Percentiles rank a stretch among this genome's conserved stretches.
Conservation (phyloP, 768 basidiomycete genomes). For the Leucocoprinus sp. region DNA sequence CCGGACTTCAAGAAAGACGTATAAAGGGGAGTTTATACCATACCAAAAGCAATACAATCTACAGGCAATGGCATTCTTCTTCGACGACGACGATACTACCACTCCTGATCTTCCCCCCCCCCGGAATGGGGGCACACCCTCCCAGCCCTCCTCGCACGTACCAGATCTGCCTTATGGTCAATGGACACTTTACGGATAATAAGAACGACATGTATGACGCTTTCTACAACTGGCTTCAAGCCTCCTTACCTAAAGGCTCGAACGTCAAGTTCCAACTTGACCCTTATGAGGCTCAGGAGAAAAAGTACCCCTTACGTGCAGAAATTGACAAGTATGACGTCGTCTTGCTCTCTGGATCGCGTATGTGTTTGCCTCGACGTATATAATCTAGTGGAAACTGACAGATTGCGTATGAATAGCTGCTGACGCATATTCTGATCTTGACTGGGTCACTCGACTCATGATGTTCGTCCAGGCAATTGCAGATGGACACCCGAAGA, state of each 20-base stretch:
- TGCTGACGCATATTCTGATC: background rate
- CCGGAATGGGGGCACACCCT: too few species aligned
- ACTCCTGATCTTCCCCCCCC: too few species aligned
- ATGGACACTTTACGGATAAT: too few species aligned
- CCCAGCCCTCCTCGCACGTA: too few species aligned
- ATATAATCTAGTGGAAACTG: constrained; percentile 53
- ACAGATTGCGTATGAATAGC: constrained; percentile 35
- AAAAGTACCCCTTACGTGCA: constrained; percentile 34
- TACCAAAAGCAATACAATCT: too few species aligned
- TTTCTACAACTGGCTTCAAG: background rate
- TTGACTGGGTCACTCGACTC: background rate
- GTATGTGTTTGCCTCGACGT: constrained; percentile 55
- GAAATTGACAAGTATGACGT: constrained; percentile 51
- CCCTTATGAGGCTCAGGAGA: background rate
- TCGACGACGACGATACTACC: too few species aligned
- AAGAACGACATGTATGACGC: too few species aligned
- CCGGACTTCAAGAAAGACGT: too few species aligned
- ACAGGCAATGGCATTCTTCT: too few species aligned
- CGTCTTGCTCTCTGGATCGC: constrained; percentile 75
- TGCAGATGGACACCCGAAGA: background rate
- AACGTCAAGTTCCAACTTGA: background rate
- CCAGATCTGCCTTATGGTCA: too few species aligned
- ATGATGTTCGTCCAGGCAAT: constrained; percentile 54
- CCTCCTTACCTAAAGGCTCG: background rate
- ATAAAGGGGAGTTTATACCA: too few species aligned